Evolutionary conservation across 2,329 filamentous ascomycete species (phyloP).

Genomic region (Clonostachys sp.): DNA sequence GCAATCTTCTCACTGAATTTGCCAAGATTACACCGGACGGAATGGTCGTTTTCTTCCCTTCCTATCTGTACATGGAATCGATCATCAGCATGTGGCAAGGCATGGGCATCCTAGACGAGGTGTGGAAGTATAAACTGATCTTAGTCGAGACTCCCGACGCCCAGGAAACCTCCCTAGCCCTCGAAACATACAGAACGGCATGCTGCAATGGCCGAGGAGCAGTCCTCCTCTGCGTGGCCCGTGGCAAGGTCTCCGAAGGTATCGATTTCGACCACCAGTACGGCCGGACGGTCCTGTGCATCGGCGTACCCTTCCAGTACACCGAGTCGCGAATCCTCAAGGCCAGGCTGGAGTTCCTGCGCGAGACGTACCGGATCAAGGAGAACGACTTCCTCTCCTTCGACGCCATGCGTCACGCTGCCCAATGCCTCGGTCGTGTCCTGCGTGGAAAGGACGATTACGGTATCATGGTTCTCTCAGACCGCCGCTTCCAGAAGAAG

Average conservation of each 20-base stretch:
- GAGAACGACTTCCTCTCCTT: constrained; percentile 98
- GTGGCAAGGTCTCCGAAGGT: constrained; percentile 95
- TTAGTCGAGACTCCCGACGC: constrained; percentile 96
- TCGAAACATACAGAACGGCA: constrained; percentile 95
- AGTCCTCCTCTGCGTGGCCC: constrained; percentile 87
- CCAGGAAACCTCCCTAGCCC: constrained; percentile 90
- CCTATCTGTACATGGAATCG: constrained; percentile 98
- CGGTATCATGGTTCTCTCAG: constrained; percentile 98
- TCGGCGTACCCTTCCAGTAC: constrained; percentile 97
- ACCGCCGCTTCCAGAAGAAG: constrained; percentile 91
- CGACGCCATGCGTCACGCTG: constrained; percentile 98
- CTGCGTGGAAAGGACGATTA: constrained; percentile 97
- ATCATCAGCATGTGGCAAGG: constrained; percentile 99
- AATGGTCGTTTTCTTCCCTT: constrained; percentile 98
- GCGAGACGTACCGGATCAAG: constrained; percentile 93
- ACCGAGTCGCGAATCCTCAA: constrained; percentile 97
- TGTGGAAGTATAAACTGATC: constrained; percentile 99
- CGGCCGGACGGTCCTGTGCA: constrained; percentile 90
- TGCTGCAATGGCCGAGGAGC: constrained; percentile 96
- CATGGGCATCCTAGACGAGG: constrained; percentile 94
- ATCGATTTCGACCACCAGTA: constrained; percentile 99
- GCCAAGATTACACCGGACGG: constrained; percentile 94
- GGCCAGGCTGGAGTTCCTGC: constrained; percentile 89
- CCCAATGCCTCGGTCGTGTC: constrained; percentile 92
- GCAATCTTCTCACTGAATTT: constrained; percentile 88